Percentiles rank a stretch among this genome's conserved stretches.
phyloP scores from a whole-genome alignment of 495 filamentous ascomycete species.

The Tuber indicum region DNA sequence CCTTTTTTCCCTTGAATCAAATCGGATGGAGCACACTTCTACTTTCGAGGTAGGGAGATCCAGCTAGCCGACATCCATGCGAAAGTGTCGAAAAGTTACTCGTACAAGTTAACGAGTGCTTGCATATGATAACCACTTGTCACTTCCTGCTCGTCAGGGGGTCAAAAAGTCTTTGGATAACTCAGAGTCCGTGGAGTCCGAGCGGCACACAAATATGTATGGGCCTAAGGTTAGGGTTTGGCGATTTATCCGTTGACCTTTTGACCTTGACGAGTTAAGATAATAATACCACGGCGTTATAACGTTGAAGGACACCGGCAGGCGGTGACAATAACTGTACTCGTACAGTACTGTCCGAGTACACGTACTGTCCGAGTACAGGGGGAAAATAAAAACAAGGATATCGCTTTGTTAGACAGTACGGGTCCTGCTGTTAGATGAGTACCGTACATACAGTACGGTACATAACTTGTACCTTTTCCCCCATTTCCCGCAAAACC shows the following conservation, averaged over 20 bases:
- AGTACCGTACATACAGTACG: neutral
- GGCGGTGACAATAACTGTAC: neutral
- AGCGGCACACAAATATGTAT: neutral
- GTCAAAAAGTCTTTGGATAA: neutral
- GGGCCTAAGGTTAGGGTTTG: neutral
- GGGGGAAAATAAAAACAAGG: too few species aligned
- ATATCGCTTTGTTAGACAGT: too few species aligned
- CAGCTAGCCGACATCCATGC: constrained; percentile 11
- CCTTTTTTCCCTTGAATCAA: neutral
- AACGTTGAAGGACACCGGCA: neutral
- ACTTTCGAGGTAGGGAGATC: constrained; percentile 3
- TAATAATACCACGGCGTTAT: neutral
- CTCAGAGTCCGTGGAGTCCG: neutral
- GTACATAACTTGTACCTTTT: constrained; percentile 10
- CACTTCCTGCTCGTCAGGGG: too few species aligned
- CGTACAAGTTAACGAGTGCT: neutral
- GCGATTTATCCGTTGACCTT: neutral
- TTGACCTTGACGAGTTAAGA: neutral
- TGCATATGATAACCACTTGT: neutral
- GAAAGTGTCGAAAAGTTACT: neutral
- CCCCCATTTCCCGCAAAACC: constrained; percentile 16
- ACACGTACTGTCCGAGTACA: neutral
- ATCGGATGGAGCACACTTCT: neutral
- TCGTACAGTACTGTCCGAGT: too few species aligned
- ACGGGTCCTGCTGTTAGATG: too few species aligned